Conservation (phyloP, 2,329 filamentous ascomycete species). For the Diaporthe eres region DNA sequence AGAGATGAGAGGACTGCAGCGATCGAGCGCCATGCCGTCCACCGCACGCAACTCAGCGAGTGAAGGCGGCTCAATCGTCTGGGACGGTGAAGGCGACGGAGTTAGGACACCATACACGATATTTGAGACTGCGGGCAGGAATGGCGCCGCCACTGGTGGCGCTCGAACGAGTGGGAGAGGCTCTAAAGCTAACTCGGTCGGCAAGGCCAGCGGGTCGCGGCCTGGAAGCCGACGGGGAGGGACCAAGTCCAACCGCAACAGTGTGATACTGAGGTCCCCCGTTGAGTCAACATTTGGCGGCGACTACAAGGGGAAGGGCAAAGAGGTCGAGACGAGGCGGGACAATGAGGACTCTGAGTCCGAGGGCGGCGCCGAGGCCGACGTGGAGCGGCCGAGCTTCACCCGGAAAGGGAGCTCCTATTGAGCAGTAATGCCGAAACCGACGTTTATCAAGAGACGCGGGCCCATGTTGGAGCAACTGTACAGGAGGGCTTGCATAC, state of each 20-base stretch:
- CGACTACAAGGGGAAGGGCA: constrained; percentile 62
- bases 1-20: constrained; percentile 78
- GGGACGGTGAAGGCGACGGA: constrained; percentile 35
- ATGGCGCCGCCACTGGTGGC: constrained; percentile 46
- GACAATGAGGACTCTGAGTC: constrained; percentile 53
- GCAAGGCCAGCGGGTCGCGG: constrained; percentile 48
- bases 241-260: constrained; percentile 46
- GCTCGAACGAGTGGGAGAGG: constrained; percentile 45
- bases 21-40: constrained; percentile 54
- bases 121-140: constrained; percentile 54
- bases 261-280: constrained; percentile 52
- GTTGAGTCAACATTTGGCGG: constrained; percentile 43
- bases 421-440: constrained; percentile 45
- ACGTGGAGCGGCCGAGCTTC: constrained; percentile 41
- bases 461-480: constrained; percentile 13
- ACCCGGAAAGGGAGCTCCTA: constrained; percentile 59
- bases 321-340: constrained; percentile 64
- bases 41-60: constrained; percentile 66
- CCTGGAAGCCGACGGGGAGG: constrained; percentile 59
- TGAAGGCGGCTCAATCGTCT: constrained; percentile 36
- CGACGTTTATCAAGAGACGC: constrained; percentile 3
- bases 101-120: constrained; percentile 40
- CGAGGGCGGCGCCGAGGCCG: constrained; percentile 38
- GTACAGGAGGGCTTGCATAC: constrained; percentile 34
- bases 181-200: constrained; percentile 43